Evolutionary conservation across 2,329 filamentous ascomycete genomes (phyloP).

Genomic region (Cladosporium phlei): DNA sequence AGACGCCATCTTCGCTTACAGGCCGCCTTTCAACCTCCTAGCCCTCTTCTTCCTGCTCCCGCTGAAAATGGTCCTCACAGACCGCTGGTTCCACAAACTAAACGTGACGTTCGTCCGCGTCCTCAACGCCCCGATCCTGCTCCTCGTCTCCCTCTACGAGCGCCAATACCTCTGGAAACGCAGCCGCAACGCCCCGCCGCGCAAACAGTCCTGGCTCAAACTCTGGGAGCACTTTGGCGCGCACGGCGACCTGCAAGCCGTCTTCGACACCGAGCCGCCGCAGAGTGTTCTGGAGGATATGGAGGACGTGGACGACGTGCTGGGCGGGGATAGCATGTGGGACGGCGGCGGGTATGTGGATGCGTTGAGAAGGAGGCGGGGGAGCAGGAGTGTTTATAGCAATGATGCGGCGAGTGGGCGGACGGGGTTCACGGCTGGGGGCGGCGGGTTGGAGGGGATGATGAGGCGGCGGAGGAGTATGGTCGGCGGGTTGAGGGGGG

Average conservation of each 20-base stretch:
- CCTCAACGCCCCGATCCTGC: conserved; percentile 69
- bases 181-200: conserved; percentile 32
- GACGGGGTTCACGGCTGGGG: background rate
- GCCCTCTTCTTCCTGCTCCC: conserved; percentile 70
- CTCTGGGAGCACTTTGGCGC: conserved; percentile 68
- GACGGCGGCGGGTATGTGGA: conserved; percentile 30
- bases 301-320: conserved; percentile 45
- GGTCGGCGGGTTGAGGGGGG: conserved; percentile 1
- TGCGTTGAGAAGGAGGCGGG: conserved; percentile 25
- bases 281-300: conserved; percentile 47
- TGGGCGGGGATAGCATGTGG: conserved; percentile 39
- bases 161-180: conserved; percentile 62
- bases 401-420: conserved; percentile 1
- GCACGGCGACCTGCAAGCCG: conserved; percentile 66
- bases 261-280: conserved; percentile 68
- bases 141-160: conserved; percentile 67
- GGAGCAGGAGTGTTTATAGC: conserved; percentile 22
- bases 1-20: conserved; percentile 77
- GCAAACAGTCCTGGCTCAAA: conserved; percentile 38
- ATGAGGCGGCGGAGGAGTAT: conserved; percentile 6
- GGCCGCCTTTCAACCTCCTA: conserved; percentile 77
- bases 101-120: conserved; percentile 71
- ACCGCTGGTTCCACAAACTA: conserved; percentile 85
- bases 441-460: background rate
- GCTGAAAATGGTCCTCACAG: conserved; percentile 70